phyloP scores from a whole-genome alignment of 2,329 filamentous ascomycete species.

The Talaromyces sp. region DNA sequence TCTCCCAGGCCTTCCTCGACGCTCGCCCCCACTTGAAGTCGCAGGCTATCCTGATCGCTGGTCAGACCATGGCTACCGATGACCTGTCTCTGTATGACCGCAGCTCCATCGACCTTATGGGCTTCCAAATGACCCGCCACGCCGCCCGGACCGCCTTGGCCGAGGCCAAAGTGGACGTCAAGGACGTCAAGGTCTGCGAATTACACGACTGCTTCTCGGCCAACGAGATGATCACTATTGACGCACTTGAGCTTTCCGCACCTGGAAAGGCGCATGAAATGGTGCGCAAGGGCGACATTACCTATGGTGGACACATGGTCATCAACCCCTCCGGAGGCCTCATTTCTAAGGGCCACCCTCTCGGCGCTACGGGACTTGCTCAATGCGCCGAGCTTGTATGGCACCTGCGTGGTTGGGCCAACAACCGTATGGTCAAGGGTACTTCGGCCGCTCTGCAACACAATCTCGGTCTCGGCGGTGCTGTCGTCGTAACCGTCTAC shows the following conservation, averaged over 20 bases:
- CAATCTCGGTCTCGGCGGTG: slow-evolving; percentile 87
- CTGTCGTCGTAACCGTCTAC: slow-evolving; percentile 87
- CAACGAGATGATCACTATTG: slow-evolving; percentile 88
- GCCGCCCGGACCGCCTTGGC: slow-evolving; percentile 68
- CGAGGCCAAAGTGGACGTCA: slow-evolving; percentile 63
- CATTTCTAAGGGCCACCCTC: slow-evolving; percentile 92
- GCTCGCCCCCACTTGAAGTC: slow-evolving; percentile 75
- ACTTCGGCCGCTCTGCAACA: slow-evolving; percentile 81
- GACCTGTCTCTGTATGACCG: slow-evolving; percentile 72
- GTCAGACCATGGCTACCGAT: slow-evolving; percentile 85
- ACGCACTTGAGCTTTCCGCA: slow-evolving; percentile 75
- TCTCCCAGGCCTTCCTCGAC: slow-evolving; percentile 84
- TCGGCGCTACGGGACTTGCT: slow-evolving; percentile 90
- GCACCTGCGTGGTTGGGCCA: slow-evolving; percentile 94
- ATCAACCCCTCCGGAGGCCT: slow-evolving; percentile 93
- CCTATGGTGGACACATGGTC: slow-evolving; percentile 76
- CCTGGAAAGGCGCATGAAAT: slow-evolving; percentile 88
- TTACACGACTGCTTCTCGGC: slow-evolving; percentile 96
- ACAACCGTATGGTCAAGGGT: slow-evolving; percentile 70
- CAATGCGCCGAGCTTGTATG: slow-evolving; percentile 94
- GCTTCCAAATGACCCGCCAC: slow-evolving; percentile 75
- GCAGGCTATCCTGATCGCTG: slow-evolving; percentile 84
- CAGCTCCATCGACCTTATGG: slow-evolving; percentile 82
- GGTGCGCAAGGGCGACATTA: slow-evolving; percentile 82
- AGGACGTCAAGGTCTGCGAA: slow-evolving; percentile 79